Evolutionary conservation across 1,139 yeast genomes (phyloP), one percentile per base, ranked within the genome.

Genomic region (Lodderomyces beijingensis): DNA sequence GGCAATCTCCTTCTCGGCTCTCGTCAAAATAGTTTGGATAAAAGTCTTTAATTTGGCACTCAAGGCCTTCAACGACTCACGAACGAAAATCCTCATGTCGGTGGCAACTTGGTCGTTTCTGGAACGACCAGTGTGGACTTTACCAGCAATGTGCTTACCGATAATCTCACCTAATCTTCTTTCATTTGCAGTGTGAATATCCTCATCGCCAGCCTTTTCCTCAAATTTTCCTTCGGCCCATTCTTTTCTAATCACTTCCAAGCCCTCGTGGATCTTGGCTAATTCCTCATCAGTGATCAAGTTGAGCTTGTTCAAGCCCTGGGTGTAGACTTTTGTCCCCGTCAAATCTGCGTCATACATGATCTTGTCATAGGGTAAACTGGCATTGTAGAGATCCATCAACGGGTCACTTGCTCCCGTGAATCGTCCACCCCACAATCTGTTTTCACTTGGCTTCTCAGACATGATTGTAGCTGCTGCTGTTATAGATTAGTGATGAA

Each of bases 51-150:
- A 64, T 39, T 74, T 70, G 18, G 62, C 65, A n/a, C 78, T 65
- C 39, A 88, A 57, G 47, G 74, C 72, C 9, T 63, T 70, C 44
- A 91, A 65, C 44, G 79, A 75, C 45, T 82, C 93, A 50, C 96
- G 80, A 34, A 91, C 96, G 50, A 76, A 91, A 27, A 91, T 77
- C 59, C 99, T 77, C 95, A 91, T 86, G 55, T 91, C 98, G 13
- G 97, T 91, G 27, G 96, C 98, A 36, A 89, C 96, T 66, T 91
- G 99, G 59, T 91, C 99, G 53, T 91, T 91, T 71, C 99, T 81
- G 31, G 96, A 86, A 55, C 99, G 78, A 41, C 99, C 99, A 13
- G 99, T 91, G 58, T 91, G 99, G 20, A 91, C 97, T 54, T 91
- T 91, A 31, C 99, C 99, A 26, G 97, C 86, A 55, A 91, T 89